These are phyloP conservation scores for Dryadomyces quercus-mongolicae DNA, from an alignment of 2,329 filamentous ascomycete species.

Conservation along the genomic window DNA sequence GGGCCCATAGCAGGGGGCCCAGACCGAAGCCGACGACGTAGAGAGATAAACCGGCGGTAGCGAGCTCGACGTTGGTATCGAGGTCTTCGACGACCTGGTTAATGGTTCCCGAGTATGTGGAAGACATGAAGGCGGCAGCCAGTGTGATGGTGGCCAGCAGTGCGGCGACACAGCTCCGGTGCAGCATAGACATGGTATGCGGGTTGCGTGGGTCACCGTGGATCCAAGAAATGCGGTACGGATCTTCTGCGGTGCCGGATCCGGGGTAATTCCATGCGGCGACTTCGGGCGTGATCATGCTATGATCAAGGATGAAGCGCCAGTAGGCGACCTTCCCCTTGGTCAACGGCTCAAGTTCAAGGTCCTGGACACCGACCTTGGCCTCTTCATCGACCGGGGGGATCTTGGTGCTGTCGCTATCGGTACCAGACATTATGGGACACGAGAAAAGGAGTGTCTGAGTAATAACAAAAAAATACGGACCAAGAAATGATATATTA, in stretches of 20 bases:
- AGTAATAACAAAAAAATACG: too few species aligned
- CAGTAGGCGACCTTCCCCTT: not conserved
- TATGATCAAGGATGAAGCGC: slow-evolving; percentile 2
- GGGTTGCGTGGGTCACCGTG: not conserved
- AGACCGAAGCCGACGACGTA: slow-evolving; percentile 45
- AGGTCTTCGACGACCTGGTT: not conserved
- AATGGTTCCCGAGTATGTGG: not conserved
- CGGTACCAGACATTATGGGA: not conserved
- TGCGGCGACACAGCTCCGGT: not conserved
- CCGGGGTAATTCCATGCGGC: not conserved
- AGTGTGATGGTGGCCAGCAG: not conserved
- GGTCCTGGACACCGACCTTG: not conserved
- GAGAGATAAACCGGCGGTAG: slow-evolving; percentile 27
- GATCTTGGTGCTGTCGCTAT: not conserved
- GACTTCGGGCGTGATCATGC: not conserved
- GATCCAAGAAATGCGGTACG: not conserved
- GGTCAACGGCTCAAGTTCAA: not conserved
- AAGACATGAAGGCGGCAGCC: slow-evolving; percentile 1
- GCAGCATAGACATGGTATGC: not conserved
- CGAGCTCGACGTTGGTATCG: not conserved
- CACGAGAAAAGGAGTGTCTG: too few species aligned
- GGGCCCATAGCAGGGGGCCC: slow-evolving; percentile 45
- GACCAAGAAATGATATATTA: too few species aligned
- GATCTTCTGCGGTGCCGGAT: not conserved
- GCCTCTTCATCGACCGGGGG: not conserved